A percentile compares a stretch with the other conserved stretches of the same genome.
These are phyloP conservation scores for Penicillium sp. DNA, from an alignment of 2,329 filamentous ascomycete genomes.

Conservation along the genomic window DNA sequence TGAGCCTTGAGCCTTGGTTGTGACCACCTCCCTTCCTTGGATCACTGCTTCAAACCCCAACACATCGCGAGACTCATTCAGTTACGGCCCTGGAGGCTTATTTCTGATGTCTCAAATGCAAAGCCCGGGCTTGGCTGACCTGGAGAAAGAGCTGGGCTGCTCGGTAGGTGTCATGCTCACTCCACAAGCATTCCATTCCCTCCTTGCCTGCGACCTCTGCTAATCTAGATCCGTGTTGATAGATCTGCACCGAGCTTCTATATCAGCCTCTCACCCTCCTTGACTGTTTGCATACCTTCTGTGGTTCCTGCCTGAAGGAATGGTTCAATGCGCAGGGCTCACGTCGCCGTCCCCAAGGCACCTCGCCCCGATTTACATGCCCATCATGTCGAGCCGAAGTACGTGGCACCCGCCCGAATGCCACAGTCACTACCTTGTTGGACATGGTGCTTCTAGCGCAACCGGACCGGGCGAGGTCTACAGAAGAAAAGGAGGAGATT, in stretches of 20 bases:
- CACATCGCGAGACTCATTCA: neutral
- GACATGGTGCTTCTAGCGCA: slow-evolving; percentile 86
- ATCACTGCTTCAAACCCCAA: neutral
- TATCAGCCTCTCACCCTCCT: slow-evolving; percentile 89
- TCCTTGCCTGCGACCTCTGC: slow-evolving; percentile 18
- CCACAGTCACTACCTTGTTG: slow-evolving; percentile 83
- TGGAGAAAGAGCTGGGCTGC: slow-evolving; percentile 94
- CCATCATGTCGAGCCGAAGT: slow-evolving; percentile 88
- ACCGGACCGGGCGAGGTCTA: slow-evolving; percentile 71
- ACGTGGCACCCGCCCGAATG: slow-evolving; percentile 85
- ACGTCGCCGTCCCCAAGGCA: slow-evolving; percentile 53
- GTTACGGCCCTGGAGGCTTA: slow-evolving; percentile 7
- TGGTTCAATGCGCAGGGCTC: slow-evolving; percentile 87
- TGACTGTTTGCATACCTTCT: slow-evolving; percentile 94
- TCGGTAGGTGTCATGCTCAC: slow-evolving; percentile 67
- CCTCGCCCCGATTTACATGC: slow-evolving; percentile 73
- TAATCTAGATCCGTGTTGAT: slow-evolving; percentile 9
- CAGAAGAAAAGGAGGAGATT: slow-evolving; percentile 77
- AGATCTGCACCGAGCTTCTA: slow-evolving; percentile 97
- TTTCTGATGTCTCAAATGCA: slow-evolving; percentile 23
- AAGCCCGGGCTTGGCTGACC: slow-evolving; percentile 59
- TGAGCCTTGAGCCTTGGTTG: slow-evolving; percentile 17
- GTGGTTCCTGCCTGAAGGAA: slow-evolving; percentile 91
- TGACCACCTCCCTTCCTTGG: slow-evolving; percentile 15
- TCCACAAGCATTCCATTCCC: slow-evolving; percentile 17